These are phyloP conservation scores for Fusarium succisae DNA, from an alignment of 2,329 filamentous ascomycete species.

Conservation along the genomic window DNA sequence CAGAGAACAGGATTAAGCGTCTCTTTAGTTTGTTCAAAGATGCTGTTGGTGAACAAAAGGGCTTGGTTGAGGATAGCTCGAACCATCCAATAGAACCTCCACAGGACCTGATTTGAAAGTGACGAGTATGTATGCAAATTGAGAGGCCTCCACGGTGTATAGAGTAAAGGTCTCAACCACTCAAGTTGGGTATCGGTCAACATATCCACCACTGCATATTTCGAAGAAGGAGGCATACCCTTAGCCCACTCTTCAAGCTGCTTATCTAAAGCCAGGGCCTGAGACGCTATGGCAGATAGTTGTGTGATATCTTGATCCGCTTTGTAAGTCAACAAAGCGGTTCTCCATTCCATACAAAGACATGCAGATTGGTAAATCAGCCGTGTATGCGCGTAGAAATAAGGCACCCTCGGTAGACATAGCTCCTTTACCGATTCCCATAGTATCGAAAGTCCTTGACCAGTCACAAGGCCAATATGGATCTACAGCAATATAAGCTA, in stretches of 20 bases:
- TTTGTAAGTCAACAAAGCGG: background rate
- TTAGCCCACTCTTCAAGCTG: background rate
- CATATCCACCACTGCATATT: background rate
- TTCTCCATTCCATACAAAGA: background rate
- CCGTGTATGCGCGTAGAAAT: background rate
- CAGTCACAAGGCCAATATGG: background rate
- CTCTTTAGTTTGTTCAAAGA: background rate
- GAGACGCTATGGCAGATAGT: background rate
- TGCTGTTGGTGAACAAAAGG: background rate
- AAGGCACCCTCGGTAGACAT: background rate
- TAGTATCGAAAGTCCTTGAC: background rate
- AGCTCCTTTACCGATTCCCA: background rate
- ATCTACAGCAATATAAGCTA: background rate
- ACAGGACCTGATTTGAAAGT: background rate
- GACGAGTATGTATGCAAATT: background rate
- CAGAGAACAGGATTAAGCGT: rapidly evolving
- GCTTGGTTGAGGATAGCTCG: background rate
- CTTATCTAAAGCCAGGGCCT: background rate
- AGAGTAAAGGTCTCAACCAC: background rate
- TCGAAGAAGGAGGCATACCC: background rate
- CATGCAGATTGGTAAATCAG: background rate
- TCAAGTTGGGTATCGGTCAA: background rate
- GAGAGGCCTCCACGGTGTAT: background rate
- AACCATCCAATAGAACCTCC: background rate
- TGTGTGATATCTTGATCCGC: background rate